Conservation (phyloP, 2,329 filamentous ascomycete species). For the Penicillium aurantiogriseum region DNA sequence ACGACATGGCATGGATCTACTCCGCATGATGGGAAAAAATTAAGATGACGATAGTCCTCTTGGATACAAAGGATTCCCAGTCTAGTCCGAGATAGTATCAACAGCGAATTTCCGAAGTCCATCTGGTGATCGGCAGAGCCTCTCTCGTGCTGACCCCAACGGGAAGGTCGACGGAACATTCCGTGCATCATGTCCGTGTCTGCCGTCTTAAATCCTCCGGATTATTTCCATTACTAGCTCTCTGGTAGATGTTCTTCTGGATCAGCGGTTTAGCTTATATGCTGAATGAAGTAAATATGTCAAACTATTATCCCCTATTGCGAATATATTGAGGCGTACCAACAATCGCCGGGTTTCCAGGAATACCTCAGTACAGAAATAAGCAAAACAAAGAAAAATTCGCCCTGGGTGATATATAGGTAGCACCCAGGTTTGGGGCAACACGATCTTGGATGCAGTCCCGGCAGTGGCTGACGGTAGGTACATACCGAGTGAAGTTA, state of each 20-base stretch:
- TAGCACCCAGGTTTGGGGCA: neutral
- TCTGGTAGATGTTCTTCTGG: too few species aligned
- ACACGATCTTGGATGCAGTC: neutral
- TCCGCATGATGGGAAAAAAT: neutral
- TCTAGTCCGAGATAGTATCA: neutral
- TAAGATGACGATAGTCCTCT: slow-evolving; percentile 5
- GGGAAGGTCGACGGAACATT: too few species aligned
- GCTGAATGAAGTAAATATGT: too few species aligned
- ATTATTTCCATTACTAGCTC: too few species aligned
- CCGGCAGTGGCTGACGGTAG: neutral
- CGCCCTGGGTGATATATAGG: neutral
- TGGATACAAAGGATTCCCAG: neutral
- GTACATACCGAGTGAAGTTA: neutral
- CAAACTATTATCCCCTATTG: too few species aligned
- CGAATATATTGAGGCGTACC: neutral
- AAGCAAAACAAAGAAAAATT: neutral
- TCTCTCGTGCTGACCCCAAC: too few species aligned
- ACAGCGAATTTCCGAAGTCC: slow-evolving; percentile 2
- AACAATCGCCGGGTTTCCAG: neutral
- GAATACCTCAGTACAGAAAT: neutral
- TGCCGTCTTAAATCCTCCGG: too few species aligned
- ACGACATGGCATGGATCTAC: too few species aligned
- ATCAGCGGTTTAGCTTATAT: too few species aligned
- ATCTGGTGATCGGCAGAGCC: too few species aligned
- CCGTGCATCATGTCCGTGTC: too few species aligned